These are phyloP conservation scores for Acanthochlamys bracteata DNA, from an alignment of 106 monocot species.

Conservation along the genomic window DNA sequence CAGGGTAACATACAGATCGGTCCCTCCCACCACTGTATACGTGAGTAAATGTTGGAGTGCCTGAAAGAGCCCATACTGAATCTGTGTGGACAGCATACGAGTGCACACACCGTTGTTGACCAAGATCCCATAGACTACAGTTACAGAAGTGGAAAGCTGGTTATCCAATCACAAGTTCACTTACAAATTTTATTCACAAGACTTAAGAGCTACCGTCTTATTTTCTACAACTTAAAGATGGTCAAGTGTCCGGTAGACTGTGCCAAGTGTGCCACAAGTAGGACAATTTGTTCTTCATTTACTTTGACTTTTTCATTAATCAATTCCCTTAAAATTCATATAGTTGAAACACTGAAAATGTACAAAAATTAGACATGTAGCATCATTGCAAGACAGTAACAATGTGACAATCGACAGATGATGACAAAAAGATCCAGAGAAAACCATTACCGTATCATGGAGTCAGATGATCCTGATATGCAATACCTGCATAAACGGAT, in stretches of 20 bases:
- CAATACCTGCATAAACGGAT: conserved; percentile 54
- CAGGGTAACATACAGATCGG: conserved; percentile 54
- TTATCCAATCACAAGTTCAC: not conserved
- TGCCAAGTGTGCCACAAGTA: no score
- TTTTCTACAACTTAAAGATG: no score
- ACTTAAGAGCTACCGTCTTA: no score
- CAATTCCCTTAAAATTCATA: no score
- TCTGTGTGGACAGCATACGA: conserved; percentile 99
- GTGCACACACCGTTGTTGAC: conserved; percentile 95
- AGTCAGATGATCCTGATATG: conserved; percentile 95
- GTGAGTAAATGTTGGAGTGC: conserved; percentile 79
- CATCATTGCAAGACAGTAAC: not conserved
- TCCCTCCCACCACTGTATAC: conserved; percentile 99
- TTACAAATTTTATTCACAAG: not conserved
- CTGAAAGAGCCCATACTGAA: conserved; percentile 97
- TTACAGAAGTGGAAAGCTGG: not conserved
- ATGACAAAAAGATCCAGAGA: not conserved
- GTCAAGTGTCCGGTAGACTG: no score
- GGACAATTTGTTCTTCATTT: no score
- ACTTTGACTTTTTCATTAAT: no score
- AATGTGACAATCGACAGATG: not conserved
- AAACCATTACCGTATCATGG: conserved; percentile 80
- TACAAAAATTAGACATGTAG: not conserved
- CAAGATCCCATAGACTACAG: conserved; percentile 96
- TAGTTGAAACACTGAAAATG: not conserved